phyloP scores from a whole-genome alignment of 2,329 filamentous ascomycete genomes.

The Stemphylium vesicarium region DNA sequence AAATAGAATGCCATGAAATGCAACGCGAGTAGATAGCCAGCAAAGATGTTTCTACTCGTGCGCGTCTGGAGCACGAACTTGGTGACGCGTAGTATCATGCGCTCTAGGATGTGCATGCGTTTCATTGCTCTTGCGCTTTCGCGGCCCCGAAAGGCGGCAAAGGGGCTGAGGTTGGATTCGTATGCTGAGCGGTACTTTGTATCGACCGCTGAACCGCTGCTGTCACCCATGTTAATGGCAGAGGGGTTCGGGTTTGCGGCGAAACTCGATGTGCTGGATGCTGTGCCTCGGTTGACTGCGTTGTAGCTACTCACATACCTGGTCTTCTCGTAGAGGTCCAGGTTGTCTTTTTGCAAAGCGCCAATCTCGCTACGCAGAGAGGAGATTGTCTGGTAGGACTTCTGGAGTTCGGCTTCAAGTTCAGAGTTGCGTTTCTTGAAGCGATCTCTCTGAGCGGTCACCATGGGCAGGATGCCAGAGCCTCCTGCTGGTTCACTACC shows the following conservation, averaged over 20 bases:
- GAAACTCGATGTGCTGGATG: conserved; percentile 65
- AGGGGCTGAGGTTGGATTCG: conserved; percentile 93
- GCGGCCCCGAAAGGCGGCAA: conserved; percentile 92
- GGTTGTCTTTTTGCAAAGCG: conserved; percentile 92
- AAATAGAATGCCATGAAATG: conserved; percentile 87
- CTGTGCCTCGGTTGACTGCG: conserved; percentile 70
- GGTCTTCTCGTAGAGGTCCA: conserved; percentile 96
- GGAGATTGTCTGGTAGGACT: conserved; percentile 80
- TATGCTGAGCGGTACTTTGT: conserved; percentile 87
- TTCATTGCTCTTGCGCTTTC: conserved; percentile 91
- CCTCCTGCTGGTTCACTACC: conserved; percentile 73
- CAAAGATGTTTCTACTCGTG: conserved; percentile 91
- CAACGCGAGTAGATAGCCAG: conserved; percentile 85
- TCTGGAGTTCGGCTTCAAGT: conserved; percentile 87
- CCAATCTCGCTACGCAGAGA: conserved; percentile 89
- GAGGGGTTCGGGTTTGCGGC: conserved; percentile 77
- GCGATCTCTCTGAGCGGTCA: conserved; percentile 94
- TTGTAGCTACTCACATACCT: conserved; percentile 95
- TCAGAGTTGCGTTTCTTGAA: conserved; percentile 97
- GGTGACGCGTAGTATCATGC: conserved; percentile 88
- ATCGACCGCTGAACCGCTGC: conserved; percentile 54
- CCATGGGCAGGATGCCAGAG: conserved; percentile 94
- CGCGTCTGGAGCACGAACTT: conserved; percentile 88
- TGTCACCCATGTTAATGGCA: conserved; percentile 63
- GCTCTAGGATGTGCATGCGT: conserved; percentile 89